phyloP scores from a whole-genome alignment of 2,329 filamentous ascomycete species.

The Scedosporium apiospermum region DNA sequence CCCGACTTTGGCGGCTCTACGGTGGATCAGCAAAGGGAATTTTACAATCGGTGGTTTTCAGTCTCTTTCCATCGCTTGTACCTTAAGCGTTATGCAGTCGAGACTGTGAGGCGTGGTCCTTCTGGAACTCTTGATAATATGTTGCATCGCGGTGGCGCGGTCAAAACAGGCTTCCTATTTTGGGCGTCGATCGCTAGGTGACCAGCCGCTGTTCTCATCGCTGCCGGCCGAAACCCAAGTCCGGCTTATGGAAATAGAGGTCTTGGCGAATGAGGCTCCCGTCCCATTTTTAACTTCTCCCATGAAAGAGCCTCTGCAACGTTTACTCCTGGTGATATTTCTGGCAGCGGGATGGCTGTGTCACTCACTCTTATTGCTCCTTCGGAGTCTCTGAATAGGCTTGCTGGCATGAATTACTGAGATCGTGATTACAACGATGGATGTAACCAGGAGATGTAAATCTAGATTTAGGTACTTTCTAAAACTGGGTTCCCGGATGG shows the following conservation, averaged over 20 bases:
- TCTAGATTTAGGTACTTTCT: background rate
- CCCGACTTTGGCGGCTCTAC: no score
- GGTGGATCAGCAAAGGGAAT: no score
- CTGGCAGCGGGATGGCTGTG: background rate
- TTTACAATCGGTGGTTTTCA: no score
- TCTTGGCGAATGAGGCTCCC: background rate
- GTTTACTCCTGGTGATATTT: background rate
- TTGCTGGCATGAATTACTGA: no score
- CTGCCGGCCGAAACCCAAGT: background rate
- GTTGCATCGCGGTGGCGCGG: background rate
- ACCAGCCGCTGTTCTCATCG: background rate
- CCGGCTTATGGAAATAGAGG: background rate
- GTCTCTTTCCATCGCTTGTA: no score
- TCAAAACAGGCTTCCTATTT: background rate
- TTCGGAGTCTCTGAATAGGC: background rate
- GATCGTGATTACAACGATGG: no score
- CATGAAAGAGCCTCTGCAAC: no score
- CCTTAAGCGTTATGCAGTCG: no score
- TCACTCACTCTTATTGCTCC: background rate
- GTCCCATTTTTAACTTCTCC: background rate
- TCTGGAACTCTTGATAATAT: no score
- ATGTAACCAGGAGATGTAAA: background rate
- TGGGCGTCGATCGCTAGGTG: background rate
- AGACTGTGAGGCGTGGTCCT: no score
- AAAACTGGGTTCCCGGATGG: background rate